Evolutionary conservation across 495 filamentous ascomycete species (phyloP).

Genomic region (Lasiosphaeria ovina): DNA sequence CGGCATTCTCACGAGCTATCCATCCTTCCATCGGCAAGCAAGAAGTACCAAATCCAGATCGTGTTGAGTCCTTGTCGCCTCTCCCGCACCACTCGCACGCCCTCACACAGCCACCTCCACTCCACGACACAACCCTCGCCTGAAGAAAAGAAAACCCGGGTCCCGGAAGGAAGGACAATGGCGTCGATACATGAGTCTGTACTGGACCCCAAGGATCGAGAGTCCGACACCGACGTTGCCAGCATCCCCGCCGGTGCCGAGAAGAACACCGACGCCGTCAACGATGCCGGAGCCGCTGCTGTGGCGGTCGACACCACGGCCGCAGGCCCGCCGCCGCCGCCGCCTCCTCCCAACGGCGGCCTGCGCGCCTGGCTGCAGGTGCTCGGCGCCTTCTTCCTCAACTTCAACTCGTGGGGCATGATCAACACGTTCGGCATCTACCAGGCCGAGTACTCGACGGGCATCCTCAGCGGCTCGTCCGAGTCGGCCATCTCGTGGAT

Average conservation of each 20-base stretch:
- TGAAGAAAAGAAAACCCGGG: background rate
- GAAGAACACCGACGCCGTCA: background rate
- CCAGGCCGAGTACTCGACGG: slow-evolving; percentile 29
- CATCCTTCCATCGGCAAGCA: too few species aligned
- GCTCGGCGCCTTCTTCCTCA: slow-evolving; percentile 46
- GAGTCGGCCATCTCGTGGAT: slow-evolving; percentile 33
- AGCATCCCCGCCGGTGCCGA: background rate
- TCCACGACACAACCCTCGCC: background rate
- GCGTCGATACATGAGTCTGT: background rate
- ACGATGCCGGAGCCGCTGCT: background rate
- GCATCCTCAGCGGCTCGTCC: slow-evolving; percentile 21
- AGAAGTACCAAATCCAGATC: too few species aligned
- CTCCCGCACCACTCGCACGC: too few species aligned
- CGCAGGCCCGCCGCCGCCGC: background rate
- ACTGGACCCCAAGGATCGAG: background rate
- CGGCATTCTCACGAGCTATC: too few species aligned
- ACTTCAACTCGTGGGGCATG: slow-evolving; percentile 51
- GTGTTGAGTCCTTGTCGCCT: too few species aligned
- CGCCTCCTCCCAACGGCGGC: slow-evolving; percentile 3
- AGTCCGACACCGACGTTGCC: background rate
- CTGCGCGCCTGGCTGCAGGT: slow-evolving; percentile 41
- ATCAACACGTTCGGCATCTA: slow-evolving; percentile 35
- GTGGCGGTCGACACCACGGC: background rate
- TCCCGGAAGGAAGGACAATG: background rate
- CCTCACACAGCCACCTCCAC: background rate